phyloP scores from a whole-genome alignment of 352 stramenopile genomes.

The Phytophthora crassamura region DNA sequence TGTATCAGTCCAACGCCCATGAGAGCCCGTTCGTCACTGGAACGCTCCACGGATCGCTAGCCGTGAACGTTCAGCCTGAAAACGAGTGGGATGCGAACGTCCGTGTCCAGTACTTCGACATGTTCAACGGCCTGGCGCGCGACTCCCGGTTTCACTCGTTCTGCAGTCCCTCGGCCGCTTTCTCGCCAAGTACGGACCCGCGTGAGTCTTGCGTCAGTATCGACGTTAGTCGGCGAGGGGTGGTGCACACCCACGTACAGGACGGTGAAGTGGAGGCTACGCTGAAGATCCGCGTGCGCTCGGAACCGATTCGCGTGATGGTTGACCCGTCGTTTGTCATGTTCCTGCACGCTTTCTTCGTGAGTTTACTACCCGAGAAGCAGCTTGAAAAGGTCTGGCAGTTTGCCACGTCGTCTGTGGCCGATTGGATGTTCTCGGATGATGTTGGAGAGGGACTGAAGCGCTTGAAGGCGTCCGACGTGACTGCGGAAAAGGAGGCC shows the following conservation, averaged over 20 bases:
- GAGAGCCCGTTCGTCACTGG: constrained; percentile 54
- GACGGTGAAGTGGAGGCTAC: constrained; percentile 26
- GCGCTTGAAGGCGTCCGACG: constrained; percentile 16
- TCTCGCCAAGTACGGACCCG: constrained; percentile 4
- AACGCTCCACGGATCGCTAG: constrained; percentile 57
- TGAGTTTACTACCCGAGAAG: constrained; percentile 66
- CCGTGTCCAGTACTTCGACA: constrained; percentile 70
- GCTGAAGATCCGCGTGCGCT: constrained; percentile 55
- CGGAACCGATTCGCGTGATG: constrained; percentile 73
- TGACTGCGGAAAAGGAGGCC: constrained; percentile 36
- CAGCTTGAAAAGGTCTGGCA: constrained; percentile 82
- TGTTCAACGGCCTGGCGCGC: constrained; percentile 58
- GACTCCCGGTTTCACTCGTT: constrained; percentile 67
- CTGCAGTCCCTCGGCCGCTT: constrained; percentile 52
- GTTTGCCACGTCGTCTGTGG: constrained; percentile 83
- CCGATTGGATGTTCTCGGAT: constrained; percentile 83
- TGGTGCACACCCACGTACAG: constrained; percentile 25
- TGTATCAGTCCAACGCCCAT: constrained; percentile 60
- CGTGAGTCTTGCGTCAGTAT: constrained; percentile 56
- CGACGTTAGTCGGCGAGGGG: constrained; percentile 40
- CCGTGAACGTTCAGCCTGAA: constrained; percentile 66
- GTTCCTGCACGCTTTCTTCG: constrained; percentile 74
- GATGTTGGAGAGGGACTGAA: constrained; percentile 38
- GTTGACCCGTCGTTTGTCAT: constrained; percentile 76
- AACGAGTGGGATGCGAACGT: constrained; percentile 73